Conservation (phyloP, 176 grass and related monocot genomes). For the Stipa capillata region DNA sequence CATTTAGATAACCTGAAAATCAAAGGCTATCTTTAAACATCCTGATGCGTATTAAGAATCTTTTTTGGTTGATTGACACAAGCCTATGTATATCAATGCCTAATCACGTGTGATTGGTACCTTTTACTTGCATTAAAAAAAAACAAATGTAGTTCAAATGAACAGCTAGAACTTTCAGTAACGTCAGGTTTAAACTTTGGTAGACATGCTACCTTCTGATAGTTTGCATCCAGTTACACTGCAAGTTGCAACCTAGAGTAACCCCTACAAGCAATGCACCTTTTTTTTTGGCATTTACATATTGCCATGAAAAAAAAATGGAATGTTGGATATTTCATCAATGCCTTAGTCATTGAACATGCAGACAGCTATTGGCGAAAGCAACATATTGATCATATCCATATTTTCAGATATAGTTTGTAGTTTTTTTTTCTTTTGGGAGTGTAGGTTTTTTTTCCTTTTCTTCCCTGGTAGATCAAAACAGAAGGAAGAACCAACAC, state of each 20-base stretch:
- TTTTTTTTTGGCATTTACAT: background rate
- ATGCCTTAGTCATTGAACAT: background rate
- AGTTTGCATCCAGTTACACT: background rate
- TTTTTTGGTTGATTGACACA: background rate
- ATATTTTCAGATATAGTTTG: background rate
- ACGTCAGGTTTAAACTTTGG: background rate
- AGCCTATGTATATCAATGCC: background rate
- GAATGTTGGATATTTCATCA: background rate
- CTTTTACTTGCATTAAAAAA: background rate
- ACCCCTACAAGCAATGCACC: background rate
- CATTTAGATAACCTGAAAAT: slow-evolving; percentile 82
- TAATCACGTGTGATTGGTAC: background rate
- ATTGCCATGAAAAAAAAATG: background rate
- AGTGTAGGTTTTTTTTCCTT: background rate
- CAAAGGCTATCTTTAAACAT: background rate
- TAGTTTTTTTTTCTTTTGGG: background rate
- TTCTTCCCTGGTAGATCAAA: too few relatives aligned
- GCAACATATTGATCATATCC: background rate
- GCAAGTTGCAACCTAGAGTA: background rate
- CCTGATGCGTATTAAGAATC: background rate
- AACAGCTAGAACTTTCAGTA: background rate
- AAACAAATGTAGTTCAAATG: background rate
- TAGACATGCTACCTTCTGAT: background rate
- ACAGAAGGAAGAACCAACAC: background rate
- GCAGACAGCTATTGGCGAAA: background rate